Evolutionary conservation across 2,329 filamentous ascomycete species (phyloP).

Genomic region (Ceratocystis lukuohia): DNA sequence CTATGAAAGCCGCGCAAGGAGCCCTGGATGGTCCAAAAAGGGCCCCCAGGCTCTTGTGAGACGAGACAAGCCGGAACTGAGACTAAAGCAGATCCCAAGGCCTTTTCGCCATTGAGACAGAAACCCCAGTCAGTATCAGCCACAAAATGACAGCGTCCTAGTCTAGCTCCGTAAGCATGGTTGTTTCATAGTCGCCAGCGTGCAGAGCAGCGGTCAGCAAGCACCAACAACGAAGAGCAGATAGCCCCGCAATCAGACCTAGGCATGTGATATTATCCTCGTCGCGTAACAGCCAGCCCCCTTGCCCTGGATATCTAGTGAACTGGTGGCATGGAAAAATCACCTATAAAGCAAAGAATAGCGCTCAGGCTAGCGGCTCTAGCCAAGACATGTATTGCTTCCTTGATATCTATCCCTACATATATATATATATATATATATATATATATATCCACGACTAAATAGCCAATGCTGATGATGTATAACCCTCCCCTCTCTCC

Average conservation of each 20-base stretch:
- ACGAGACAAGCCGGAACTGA: background rate
- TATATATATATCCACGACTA: background rate
- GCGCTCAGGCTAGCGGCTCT: too few species aligned
- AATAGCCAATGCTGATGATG: too few species aligned
- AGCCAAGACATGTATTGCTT: too few species aligned
- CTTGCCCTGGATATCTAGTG: background rate
- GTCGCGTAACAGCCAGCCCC: background rate
- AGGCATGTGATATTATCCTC: background rate
- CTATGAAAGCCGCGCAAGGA: constrained; percentile 5
- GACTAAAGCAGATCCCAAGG: background rate
- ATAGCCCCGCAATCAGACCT: background rate
- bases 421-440: background rate
- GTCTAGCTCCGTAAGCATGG: background rate
- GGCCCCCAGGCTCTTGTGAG: background rate
- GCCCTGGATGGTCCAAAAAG: background rate
- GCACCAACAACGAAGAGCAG: background rate
- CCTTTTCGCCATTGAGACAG: background rate
- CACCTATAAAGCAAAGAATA: background rate
- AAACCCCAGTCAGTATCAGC: background rate
- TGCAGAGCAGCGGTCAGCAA: background rate
- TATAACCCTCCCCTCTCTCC: background rate
- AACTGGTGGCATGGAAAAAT: background rate
- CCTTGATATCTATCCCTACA: background rate
- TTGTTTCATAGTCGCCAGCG: background rate
- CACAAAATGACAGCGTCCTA: background rate